A percentile compares a stretch with the other conserved stretches of the same genome.
These are phyloP conservation scores for Gossypium longicalyx DNA, from an alignment of 345 rosid species.

Conservation along the genomic window DNA sequence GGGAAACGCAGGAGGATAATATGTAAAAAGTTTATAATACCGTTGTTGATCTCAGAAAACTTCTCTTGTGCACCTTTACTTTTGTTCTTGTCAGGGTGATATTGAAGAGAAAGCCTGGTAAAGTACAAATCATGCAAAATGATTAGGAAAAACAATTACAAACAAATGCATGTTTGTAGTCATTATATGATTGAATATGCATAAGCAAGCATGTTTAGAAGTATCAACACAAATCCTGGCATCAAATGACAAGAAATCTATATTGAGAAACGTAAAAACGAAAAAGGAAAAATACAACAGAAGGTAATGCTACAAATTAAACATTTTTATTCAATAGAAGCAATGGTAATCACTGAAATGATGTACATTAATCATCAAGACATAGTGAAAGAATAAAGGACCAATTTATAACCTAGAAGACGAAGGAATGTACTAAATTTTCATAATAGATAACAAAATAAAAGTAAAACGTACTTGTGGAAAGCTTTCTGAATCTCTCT, in stretches of 20 bases:
- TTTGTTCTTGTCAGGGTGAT: conserved; percentile 95
- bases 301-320: not conserved
- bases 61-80: conserved; percentile 80
- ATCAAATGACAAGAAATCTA: not conserved
- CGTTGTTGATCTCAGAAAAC: conserved; percentile 89
- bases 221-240: not conserved
- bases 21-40: conserved; percentile 32
- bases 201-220: not conserved
- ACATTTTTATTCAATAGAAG: not conserved
- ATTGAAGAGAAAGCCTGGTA: conserved; percentile 74
- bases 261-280: not conserved
- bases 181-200: not conserved
- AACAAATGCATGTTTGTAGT: not conserved
- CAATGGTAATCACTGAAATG: not conserved
- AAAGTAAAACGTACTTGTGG: conserved; percentile 57
- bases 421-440: not conserved
- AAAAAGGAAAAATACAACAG: not conserved
- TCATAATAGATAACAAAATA: not conserved
- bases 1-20: not conserved
- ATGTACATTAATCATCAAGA: not conserved
- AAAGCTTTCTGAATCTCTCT: conserved; percentile 97
- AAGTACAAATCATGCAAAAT: not conserved
- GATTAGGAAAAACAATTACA: not conserved
- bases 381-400: not conserved
- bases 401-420: not conserved